Base-by-base conservation (phyloP, 1,139 yeast genomes). In the Martiniozyma asiatica region DNA sequence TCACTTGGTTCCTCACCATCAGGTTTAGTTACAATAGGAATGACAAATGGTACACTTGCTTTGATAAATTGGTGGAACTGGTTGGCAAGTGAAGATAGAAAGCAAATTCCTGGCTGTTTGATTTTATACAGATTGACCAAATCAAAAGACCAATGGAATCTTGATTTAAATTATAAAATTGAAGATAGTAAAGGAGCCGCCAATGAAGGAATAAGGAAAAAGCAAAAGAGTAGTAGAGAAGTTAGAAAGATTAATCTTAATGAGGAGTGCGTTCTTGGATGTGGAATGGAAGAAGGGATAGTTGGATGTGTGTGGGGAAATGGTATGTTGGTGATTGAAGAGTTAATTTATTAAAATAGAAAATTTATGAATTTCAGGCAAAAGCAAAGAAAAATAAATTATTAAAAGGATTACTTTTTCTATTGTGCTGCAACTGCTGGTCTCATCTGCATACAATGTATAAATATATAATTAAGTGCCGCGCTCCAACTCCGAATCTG, bases 281-380 rank as follows among this genome's bases (percentile, higher is more conserved):
- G 15, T 11, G 22, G 32, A 8, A 12, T 30, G n/a, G 17, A 21
- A 5, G 24, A 18, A 14, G 25, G 27, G 10, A 17, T 22, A 7
- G 15, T 37, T 8, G 29, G 78, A 66, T 51, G 76, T 77, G 3
- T 75, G 1, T 65, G 78, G 11, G 65, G 68, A 6, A 59, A 72
- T 4, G 96, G 95, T 1, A 44, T 84, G 16, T 43, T 84, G 7
- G 58, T 84, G 1, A 47, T 84, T 12, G 93, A 80, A 40, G 57
- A 68, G 38, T 50, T 76, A 30, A 26, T 36, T 21, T 31, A 31
- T 22, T 22, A 20, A 6, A 20, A n/a, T n/a, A n/a, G 9, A 17
- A 23, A n/a, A 11, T 16, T 10, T 16, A 17, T 17, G 14, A 14
- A 9, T 16, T n/a, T 9, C 15, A 14, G 14, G 11, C 12, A 21